A percentile compares a stretch with the other conserved stretches of the same genome.
phyloP scores from a whole-genome alignment of 345 rosid species.

The Arabidopsis arenosa region DNA sequence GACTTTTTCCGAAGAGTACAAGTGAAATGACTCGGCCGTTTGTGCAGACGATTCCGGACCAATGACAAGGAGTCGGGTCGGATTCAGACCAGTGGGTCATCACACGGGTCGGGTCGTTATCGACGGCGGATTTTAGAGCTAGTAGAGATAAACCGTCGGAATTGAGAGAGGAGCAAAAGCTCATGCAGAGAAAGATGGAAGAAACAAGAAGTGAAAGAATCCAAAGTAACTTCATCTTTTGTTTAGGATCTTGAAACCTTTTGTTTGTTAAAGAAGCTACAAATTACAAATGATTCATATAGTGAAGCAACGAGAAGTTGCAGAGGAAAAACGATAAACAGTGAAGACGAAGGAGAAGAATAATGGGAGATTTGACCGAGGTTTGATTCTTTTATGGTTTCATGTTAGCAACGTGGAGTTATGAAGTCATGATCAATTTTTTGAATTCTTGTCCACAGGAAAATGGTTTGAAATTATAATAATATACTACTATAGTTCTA shows the following conservation, averaged over 20 bases:
- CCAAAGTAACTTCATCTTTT: constrained; percentile 21
- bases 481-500: neutral
- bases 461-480: constrained; percentile 28
- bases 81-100: constrained; percentile 82
- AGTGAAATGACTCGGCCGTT: constrained; percentile 83
- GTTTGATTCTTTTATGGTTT: constrained; percentile 20
- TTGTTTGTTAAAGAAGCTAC: neutral
- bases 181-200: constrained; percentile 31
- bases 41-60: constrained; percentile 88
- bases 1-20: constrained; percentile 68
- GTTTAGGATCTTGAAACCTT: neutral
- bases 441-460: constrained; percentile 33
- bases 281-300: neutral
- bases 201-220: constrained; percentile 26
- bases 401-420: constrained; percentile 42
- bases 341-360: constrained; percentile 31
- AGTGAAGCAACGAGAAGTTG: constrained; percentile 44
- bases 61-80: constrained; percentile 76
- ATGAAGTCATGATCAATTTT: constrained; percentile 26
- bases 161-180: constrained; percentile 52
- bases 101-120: constrained; percentile 47
- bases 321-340: constrained; percentile 20
- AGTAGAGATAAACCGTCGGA: constrained; percentile 92
- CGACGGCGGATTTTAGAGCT: constrained; percentile 85
- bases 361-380: constrained; percentile 19